Conservation (phyloP, 805 yeast genomes). For the Wickerhamomyces sydowiorum region DNA sequence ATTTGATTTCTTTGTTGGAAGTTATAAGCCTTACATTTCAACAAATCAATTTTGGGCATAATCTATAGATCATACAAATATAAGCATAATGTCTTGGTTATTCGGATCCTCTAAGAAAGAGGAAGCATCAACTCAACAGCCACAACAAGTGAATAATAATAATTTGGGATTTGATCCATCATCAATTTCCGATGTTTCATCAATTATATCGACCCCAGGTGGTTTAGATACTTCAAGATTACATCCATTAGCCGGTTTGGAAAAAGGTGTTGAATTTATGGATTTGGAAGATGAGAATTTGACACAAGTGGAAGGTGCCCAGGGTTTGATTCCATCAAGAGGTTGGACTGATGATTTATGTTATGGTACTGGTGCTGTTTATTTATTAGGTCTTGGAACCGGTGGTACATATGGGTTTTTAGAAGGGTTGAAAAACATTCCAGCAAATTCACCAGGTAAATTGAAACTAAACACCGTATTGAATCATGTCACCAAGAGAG, state of each 20-base stretch:
- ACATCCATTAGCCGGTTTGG: constrained; percentile 92
- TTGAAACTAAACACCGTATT: constrained; percentile 83
- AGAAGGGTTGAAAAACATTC: constrained; percentile 79
- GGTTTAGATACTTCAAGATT: constrained; percentile 64
- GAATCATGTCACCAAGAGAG: constrained; percentile 90
- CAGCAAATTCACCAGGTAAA: constrained; percentile 70
- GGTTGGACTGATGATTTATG: constrained; percentile 97
- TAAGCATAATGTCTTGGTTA: constrained; percentile 23
- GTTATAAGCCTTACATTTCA: too few species aligned
- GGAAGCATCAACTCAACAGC: constrained; percentile 7
- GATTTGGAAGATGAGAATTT: constrained; percentile 84
- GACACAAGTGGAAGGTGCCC: constrained; percentile 76
- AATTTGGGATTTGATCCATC: constrained; percentile 57
- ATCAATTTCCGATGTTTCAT: constrained; percentile 56
- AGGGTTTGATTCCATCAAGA: constrained; percentile 90
- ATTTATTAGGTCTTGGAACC: constrained; percentile 74
- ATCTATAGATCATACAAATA: neutral
- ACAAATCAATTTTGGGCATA: too few species aligned
- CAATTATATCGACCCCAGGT: constrained; percentile 54
- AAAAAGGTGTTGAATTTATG: constrained; percentile 81
- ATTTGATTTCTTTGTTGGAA: too few species aligned
- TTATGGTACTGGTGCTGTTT: constrained; percentile 96
- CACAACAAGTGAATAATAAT: constrained; percentile 12
- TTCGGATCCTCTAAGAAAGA: constrained; percentile 21
- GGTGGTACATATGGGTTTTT: constrained; percentile 89